Conservation (phyloP, 1,139 yeast species). For the Zygotorulaspora mrakii region DNA sequence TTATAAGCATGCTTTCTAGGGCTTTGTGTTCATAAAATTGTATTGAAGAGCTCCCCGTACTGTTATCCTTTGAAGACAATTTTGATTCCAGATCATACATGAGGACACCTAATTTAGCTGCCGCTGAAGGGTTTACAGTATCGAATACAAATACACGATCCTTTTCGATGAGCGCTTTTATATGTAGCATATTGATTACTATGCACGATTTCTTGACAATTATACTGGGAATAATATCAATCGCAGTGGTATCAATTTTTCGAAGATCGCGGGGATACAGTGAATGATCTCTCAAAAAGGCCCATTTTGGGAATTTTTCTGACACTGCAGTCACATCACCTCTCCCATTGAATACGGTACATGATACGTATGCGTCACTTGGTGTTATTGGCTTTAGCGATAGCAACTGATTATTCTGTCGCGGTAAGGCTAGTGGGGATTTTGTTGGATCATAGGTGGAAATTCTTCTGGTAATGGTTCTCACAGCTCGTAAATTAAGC, state of each 20-base stretch:
- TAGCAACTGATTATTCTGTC: slow-evolving; percentile 16
- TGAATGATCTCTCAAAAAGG: slow-evolving; percentile 64
- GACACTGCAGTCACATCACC: slow-evolving; percentile 77
- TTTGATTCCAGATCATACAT: slow-evolving; percentile 85
- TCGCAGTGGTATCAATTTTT: slow-evolving; percentile 80
- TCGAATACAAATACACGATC: slow-evolving; percentile 84
- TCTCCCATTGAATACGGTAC: slow-evolving; percentile 71
- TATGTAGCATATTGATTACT: slow-evolving; percentile 74
- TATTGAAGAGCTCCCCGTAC: slow-evolving; percentile 23
- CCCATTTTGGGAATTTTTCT: slow-evolving; percentile 72
- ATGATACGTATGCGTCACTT: slow-evolving; percentile 54
- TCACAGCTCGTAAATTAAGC: not conserved
- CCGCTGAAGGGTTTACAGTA: slow-evolving; percentile 52
- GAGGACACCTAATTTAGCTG: slow-evolving; percentile 68
- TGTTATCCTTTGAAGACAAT: slow-evolving; percentile 43
- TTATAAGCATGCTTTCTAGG: slow-evolving; percentile 78
- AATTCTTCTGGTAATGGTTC: slow-evolving; percentile 4
- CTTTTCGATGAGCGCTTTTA: slow-evolving; percentile 78
- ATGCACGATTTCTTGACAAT: slow-evolving; percentile 71
- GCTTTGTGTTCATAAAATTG: slow-evolving; percentile 79
- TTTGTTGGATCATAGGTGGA: slow-evolving; percentile 1
- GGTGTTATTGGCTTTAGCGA: slow-evolving; percentile 56
- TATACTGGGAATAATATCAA: slow-evolving; percentile 86
- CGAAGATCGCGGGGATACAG: slow-evolving; percentile 72
- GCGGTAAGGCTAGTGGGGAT: slow-evolving; percentile 7